Base-by-base conservation (phyloP, 257 asterid genomes). In the Verbascum thapsus region DNA sequence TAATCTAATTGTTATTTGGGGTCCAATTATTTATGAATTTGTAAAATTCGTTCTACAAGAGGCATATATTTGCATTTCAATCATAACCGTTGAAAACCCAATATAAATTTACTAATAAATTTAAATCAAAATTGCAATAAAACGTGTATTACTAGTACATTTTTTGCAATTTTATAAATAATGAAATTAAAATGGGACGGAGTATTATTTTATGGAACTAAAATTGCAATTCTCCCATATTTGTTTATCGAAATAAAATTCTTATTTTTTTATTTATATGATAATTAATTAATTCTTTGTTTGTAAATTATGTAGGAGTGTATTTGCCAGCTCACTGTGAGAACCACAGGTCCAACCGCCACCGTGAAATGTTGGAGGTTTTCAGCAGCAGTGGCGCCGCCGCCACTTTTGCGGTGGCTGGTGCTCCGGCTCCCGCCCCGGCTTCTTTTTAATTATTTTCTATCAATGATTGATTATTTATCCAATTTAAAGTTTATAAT, bases 301-400 rank as follows among this genome's bases (percentile, higher is more conserved):
- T 47, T 11, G n/a, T n/a, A n/a, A n/a, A n/a, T 32, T 38, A 22
- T 70, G 57, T 66, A 86, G 91, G 95, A 66, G 86, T 80, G 41
- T 84, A 41, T 71, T 60, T 87, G 76, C 95, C 95, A 5, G 61
- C 59, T 9, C 78, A 84, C 0, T 87, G 95, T 59, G 67, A 74
- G 66, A 78, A 71, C 35, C 86, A 77, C 30, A 84, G 37, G 40
- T 50, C 62, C 45, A 82, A 48, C 64, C 84, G 88, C 10, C 88
- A 47, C 72, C 85, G 89, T 32, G 80, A 85, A 17, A 80, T 80
- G 87, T 15, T 82, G 34, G 95, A 70, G 64, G 72, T 83, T 40
- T 52, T 82, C 61, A 84, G 82, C 76, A 84, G 73, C 73, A 38
- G 85, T 5, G 79, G 77, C 10, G 82, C 42, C 4, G 75, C 65